phyloP scores from a whole-genome alignment of 2,329 filamentous ascomycete species.

The Ophiognomonia clavigignenti-juglandacearum region DNA sequence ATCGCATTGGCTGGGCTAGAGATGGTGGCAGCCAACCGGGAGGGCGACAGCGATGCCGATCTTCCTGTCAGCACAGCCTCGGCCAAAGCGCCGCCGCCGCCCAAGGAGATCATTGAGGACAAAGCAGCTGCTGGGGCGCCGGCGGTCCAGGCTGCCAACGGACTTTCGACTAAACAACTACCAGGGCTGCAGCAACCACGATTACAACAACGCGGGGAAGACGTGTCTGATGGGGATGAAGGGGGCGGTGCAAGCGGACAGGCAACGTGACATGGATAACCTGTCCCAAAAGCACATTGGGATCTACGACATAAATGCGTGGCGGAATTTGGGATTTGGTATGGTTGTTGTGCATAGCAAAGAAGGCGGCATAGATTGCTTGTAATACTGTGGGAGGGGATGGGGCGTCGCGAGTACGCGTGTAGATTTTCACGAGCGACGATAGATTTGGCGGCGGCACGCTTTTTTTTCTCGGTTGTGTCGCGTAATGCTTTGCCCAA shows the following conservation, averaged over 20 bases:
- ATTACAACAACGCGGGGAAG: neutral
- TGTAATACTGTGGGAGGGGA: neutral
- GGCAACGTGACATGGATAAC: neutral
- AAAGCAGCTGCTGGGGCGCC: neutral
- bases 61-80: neutral
- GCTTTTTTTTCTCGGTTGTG: neutral
- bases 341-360: neutral
- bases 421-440: neutral
- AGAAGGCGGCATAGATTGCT: neutral
- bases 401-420: neutral
- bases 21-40: constrained; percentile 8
- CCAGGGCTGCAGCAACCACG: neutral
- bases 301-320: constrained; percentile 4
- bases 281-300: neutral
- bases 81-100: neutral
- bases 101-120: neutral
- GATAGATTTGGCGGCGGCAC: neutral
- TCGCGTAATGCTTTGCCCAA: neutral
- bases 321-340: neutral
- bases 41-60: constrained; percentile 2
- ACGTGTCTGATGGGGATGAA: neutral
- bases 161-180: neutral
- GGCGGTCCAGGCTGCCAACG: neutral
- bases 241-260: neutral
- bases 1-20: constrained; percentile 14